Percentiles rank a stretch among this genome's conserved stretches.
Evolutionary conservation across 2,329 filamentous ascomycete genomes (phyloP).

Genomic region (Fusarium annulatum): DNA sequence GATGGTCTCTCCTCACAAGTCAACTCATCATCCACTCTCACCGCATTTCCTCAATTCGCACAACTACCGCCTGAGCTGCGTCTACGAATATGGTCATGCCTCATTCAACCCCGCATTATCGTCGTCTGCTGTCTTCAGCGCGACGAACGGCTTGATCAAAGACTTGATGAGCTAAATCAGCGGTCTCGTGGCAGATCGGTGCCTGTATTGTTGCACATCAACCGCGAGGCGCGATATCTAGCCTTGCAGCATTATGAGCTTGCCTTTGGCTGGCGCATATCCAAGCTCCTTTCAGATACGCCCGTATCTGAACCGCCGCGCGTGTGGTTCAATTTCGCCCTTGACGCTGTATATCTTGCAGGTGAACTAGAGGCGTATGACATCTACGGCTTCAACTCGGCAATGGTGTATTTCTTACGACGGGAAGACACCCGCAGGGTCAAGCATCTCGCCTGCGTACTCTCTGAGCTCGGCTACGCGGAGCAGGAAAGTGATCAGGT

Average conservation of each 20-base stretch:
- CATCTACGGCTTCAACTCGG: slow-evolving; percentile 58
- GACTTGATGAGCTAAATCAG: slow-evolving; percentile 44
- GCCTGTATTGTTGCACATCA: slow-evolving; percentile 58
- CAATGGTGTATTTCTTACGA: slow-evolving; percentile 61
- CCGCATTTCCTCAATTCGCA: slow-evolving; percentile 52
- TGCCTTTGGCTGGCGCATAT: slow-evolving; percentile 60
- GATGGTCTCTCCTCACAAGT: slow-evolving; percentile 50
- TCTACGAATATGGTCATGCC: slow-evolving; percentile 58
- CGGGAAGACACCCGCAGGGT: slow-evolving; percentile 58
- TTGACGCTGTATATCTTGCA: slow-evolving; percentile 59
- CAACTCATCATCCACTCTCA: slow-evolving; percentile 21
- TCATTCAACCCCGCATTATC: slow-evolving; percentile 59
- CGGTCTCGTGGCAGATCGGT: slow-evolving; percentile 43
- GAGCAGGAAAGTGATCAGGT: slow-evolving; percentile 57
- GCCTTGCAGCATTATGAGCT: slow-evolving; percentile 58
- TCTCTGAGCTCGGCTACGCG: slow-evolving; percentile 57
- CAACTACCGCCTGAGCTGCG: slow-evolving; percentile 60
- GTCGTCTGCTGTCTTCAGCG: slow-evolving; percentile 56
- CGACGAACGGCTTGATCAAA: slow-evolving; percentile 43
- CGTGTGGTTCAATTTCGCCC: slow-evolving; percentile 61
- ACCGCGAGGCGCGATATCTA: slow-evolving; percentile 56
- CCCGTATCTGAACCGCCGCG: slow-evolving; percentile 51
- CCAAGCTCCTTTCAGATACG: slow-evolving; percentile 52
- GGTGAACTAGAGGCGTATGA: slow-evolving; percentile 62
- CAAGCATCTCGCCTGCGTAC: slow-evolving; percentile 56